Evolutionary conservation across 192 early-diverging fungal species (phyloP).

Genomic region (Piromyces sp.): DNA sequence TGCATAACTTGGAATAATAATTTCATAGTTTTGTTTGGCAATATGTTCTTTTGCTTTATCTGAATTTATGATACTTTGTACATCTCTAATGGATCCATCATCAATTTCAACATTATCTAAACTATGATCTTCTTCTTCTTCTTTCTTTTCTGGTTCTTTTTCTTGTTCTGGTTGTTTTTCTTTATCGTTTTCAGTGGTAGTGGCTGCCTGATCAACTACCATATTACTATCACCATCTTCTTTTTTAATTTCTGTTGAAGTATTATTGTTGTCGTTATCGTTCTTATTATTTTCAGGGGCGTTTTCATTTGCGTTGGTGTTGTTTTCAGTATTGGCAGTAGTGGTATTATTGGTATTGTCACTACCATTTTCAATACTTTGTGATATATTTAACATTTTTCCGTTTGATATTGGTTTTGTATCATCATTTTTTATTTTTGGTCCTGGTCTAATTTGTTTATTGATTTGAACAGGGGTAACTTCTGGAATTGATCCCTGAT

Average conservation of each 20-base stretch:
- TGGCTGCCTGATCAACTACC: no score
- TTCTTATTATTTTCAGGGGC: no score
- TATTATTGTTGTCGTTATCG: no score
- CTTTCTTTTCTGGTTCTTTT: not conserved
- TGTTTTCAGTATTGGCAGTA: no score
- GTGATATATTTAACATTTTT: not conserved
- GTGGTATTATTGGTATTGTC: not conserved
- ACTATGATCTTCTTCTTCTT: conserved; percentile 1
- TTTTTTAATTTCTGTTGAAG: no score
- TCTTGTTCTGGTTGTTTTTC: not conserved
- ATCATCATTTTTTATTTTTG: not conserved
- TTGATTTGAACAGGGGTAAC: not conserved
- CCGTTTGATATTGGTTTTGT: not conserved
- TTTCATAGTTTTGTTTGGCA: conserved; percentile 5
- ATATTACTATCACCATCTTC: no score
- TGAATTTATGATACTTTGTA: not conserved
- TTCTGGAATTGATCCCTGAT: not conserved
- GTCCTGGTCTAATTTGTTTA: not conserved
- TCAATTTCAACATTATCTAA: conserved; percentile 13
- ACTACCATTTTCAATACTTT: not conserved
- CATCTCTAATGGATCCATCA: not conserved
- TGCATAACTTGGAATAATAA: conserved; percentile 64
- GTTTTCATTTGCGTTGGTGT: no score
- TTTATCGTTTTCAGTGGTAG: not conserved
- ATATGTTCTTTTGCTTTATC: conserved; percentile 4